phyloP scores from a whole-genome alignment of 2,329 filamentous ascomycete genomes.

The Talaromyces sp. region DNA sequence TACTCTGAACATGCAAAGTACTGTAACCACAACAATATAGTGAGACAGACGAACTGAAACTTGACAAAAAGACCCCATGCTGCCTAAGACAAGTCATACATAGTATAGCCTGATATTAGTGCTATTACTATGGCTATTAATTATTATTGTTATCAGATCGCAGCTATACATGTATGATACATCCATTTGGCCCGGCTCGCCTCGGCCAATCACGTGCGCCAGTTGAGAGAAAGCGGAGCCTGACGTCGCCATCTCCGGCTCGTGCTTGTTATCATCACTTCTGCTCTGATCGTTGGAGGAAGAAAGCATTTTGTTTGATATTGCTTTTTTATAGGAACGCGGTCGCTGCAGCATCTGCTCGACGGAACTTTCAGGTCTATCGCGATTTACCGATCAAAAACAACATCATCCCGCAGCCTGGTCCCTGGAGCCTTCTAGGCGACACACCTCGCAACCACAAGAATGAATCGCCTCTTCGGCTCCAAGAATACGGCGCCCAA shows the following conservation, averaged over 20 bases:
- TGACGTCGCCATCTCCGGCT: background rate
- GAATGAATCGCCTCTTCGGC: constrained; percentile 95
- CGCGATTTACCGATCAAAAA: background rate
- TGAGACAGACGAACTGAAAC: too few relatives aligned
- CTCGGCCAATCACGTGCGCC: background rate
- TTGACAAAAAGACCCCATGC: too few relatives aligned
- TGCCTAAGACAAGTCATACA: too few relatives aligned
- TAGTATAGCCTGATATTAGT: too few relatives aligned
- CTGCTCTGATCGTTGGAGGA: background rate
- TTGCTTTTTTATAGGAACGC: background rate
- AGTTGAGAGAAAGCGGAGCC: background rate
- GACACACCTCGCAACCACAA: background rate
- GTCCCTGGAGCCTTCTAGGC: background rate
- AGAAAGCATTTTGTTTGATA: too few relatives aligned
- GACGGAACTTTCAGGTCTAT: background rate
- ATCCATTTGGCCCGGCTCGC: background rate
- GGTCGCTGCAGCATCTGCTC: background rate
- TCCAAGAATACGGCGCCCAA: constrained; percentile 81
- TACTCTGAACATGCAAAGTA: too few relatives aligned
- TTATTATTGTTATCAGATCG: background rate
- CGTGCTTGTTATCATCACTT: too few relatives aligned
- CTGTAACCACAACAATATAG: too few relatives aligned
- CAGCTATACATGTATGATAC: background rate
- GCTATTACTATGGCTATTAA: background rate
- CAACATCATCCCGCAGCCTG: too few relatives aligned